phyloP scores from a whole-genome alignment of 2,329 filamentous ascomycete species.

The Clonostachys rhizophaga region DNA sequence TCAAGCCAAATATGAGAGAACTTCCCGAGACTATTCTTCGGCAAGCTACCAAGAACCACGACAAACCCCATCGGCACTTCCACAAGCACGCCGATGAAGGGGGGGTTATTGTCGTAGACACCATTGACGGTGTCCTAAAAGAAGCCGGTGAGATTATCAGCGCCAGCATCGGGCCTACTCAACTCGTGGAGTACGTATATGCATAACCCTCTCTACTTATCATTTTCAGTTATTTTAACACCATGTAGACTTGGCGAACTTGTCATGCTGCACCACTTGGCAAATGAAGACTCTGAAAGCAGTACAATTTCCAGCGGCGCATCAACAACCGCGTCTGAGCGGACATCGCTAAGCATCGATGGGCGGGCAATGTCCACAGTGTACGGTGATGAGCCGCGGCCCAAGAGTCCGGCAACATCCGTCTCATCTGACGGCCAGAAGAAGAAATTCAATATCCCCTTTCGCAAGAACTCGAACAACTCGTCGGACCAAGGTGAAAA shows the following conservation, averaged over 20 bases:
- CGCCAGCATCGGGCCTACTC: slow-evolving; percentile 65
- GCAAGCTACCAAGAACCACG: slow-evolving; percentile 48
- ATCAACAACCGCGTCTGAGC: slow-evolving; percentile 10
- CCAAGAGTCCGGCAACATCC: slow-evolving; percentile 22
- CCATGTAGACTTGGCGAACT: slow-evolving; percentile 67
- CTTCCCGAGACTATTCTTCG: slow-evolving; percentile 71
- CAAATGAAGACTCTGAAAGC: slow-evolving; percentile 30
- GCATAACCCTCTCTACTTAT: slow-evolving; percentile 5
- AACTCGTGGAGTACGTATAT: slow-evolving; percentile 68
- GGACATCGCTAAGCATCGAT: slow-evolving; percentile 23
- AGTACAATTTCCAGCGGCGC: slow-evolving; percentile 19
- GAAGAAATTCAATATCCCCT: slow-evolving; percentile 21
- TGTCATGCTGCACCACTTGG: slow-evolving; percentile 50
- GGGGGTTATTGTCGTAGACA: slow-evolving; percentile 68
- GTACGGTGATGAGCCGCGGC: slow-evolving; percentile 17
- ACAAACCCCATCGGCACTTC: slow-evolving; percentile 48
- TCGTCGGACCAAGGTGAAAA: slow-evolving; percentile 6
- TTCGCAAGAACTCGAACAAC: slow-evolving; percentile 13
- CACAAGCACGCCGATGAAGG: slow-evolving; percentile 64
- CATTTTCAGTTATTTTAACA: too few relatives aligned
- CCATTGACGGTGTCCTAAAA: slow-evolving; percentile 71
- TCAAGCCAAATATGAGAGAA: slow-evolving; percentile 73
- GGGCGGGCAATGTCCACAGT: slow-evolving; percentile 35
- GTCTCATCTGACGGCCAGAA: slow-evolving; percentile 20
- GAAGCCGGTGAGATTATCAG: slow-evolving; percentile 86